A percentile compares a stretch with the other conserved stretches of the same genome.
Evolutionary conservation across 163 green algal genomes (phyloP).

Genomic region (Chlamydomonas reinhardtii): DNA sequence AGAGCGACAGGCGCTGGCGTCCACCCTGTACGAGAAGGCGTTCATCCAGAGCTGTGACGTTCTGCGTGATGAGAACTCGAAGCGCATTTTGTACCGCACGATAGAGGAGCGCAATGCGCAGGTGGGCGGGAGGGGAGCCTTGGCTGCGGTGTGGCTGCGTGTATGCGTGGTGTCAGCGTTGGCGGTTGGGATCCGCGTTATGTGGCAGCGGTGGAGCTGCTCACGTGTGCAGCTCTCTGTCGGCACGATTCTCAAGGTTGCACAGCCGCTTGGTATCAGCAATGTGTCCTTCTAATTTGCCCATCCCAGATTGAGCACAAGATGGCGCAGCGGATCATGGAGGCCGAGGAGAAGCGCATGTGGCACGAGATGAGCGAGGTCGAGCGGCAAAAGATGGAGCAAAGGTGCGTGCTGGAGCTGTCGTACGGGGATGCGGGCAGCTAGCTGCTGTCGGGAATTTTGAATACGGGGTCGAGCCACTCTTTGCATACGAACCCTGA

Average conservation of each 20-base stretch:
- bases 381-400: conserved; percentile 63
- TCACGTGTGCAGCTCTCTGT: no score
- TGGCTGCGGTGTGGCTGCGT: not conserved
- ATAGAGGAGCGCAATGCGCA: conserved; percentile 68
- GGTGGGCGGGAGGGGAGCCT: conserved; percentile 36
- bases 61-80: conserved; percentile 64
- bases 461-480: no score
- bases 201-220: no score
- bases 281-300: no score
- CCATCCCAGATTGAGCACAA: conserved; percentile 70
- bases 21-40: conserved; percentile 60
- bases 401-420: conserved; percentile 39
- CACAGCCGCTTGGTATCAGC: no score
- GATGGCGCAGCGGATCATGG: conserved; percentile 56
- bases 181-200: no score
- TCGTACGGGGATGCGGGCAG: no score
- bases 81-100: conserved; percentile 65
- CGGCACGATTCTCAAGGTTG: no score
- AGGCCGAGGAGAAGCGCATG: conserved; percentile 67
- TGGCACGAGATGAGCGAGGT: conserved; percentile 66
- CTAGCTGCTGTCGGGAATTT: no score
- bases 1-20: conserved; percentile 63
- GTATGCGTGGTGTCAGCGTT: no score
- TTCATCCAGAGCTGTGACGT: conserved; percentile 74
- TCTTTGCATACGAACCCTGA: no score